Evolutionary conservation across 1,284 basidiomycete genomes (phyloP), one percentile per base, ranked within the genome.

Genomic region (Meripilus lineatus): DNA sequence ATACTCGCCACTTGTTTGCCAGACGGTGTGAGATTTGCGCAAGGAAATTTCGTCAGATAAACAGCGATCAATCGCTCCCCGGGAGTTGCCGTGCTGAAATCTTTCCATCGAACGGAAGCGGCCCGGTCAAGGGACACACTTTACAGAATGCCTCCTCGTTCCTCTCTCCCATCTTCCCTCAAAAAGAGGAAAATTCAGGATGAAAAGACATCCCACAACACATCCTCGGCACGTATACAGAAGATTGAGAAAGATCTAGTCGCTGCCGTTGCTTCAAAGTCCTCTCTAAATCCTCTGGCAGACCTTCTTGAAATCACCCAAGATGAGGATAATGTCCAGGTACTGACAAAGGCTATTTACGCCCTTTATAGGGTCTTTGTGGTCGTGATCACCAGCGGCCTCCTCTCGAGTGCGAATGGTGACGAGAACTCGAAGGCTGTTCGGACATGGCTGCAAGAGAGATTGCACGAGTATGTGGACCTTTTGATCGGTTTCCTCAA

Each of bases 281-380:
- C 69, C 26, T 87, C 90, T 17, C 72, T 95, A 32, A 96, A 96
- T 58, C 70, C 82, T 1, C 71, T 95, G 17, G 78, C 81, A 5
- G 87, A 93, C 59, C 77, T 96, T 5, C 62, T 93, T 42, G 68
- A 79, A 13, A 65, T 89, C 26, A 72, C 75, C 26, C 57, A 66
- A 17, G 59, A 61, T 20, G 54, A 68, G 2, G 51, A 69, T 48
- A 66, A 77, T 34, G 63, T 82, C 0, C 69, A 74, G 50, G 69
- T 79, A 28, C 75, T 79, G 8, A 86, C 85, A 45, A 91, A 86
- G 57, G 81, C 79, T 0, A 72, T 92, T 8, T 95, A 93, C 67
- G 81, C 90, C 0, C 64, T 89, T 17, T 93, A 95, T 63, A 72
- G 91, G 22, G 71, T 86, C 14, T 93, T 92, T 59, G 79, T 89